phyloP scores from a whole-genome alignment of 306 rosid species.

The Trichosanthes truncata region DNA sequence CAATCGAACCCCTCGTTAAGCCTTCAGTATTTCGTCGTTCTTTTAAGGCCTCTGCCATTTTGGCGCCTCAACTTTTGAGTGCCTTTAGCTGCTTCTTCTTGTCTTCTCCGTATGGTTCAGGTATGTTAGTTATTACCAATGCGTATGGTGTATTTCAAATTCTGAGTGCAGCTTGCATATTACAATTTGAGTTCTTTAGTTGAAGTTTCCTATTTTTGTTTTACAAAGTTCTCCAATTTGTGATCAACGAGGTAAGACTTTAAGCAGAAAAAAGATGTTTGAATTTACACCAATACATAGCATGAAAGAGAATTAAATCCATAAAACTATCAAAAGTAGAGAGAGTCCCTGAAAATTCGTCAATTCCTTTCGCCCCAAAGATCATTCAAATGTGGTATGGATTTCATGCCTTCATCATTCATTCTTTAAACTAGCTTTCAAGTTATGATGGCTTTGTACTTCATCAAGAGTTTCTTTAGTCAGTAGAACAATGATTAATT shows the following conservation, averaged over 20 bases:
- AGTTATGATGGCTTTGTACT: background rate
- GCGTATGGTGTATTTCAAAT: background rate
- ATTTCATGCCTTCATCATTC: background rate
- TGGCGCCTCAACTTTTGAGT: background rate
- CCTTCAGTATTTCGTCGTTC: background rate
- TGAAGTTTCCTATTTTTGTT: background rate
- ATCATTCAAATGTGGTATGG: background rate
- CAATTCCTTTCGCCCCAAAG: no score
- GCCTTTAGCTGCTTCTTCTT: background rate
- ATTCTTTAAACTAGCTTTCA: background rate
- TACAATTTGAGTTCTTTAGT: background rate
- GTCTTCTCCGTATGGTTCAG: background rate
- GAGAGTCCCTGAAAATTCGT: no score
- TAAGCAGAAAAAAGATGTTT: no score
- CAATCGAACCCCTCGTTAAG: no score
- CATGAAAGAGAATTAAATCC: no score
- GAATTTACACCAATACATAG: no score
- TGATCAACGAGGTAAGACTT: no score
- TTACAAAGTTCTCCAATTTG: no score
- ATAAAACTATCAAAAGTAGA: no score
- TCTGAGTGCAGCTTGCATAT: background rate
- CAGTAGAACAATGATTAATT: background rate
- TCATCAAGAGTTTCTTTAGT: background rate
- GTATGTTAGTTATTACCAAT: background rate
- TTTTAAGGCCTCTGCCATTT: background rate